Percentiles rank a stretch among this genome's conserved stretches.
phyloP scores from a whole-genome alignment of 306 rosid species.

The Phaseolus lunatus region DNA sequence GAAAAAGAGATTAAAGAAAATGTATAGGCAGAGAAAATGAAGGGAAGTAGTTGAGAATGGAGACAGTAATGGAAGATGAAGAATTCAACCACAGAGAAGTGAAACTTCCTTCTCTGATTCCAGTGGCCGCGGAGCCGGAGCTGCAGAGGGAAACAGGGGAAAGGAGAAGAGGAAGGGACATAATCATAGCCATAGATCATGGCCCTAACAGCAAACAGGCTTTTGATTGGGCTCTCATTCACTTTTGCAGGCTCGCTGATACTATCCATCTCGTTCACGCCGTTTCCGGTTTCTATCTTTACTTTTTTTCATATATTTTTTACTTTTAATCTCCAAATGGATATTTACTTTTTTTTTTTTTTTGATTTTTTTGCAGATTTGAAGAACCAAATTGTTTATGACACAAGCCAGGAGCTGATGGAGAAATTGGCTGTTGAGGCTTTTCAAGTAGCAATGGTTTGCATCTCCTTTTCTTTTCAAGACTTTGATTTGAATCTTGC shows the following conservation, averaged over 20 bases:
- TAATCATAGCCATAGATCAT: conserved; percentile 78
- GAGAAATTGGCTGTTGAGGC: conserved; percentile 88
- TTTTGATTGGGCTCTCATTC: conserved; percentile 90
- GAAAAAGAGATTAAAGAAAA: too few relatives aligned
- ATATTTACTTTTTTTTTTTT: neutral
- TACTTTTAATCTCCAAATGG: neutral
- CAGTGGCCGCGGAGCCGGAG: conserved; percentile 62
- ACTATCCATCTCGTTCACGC: conserved; percentile 85
- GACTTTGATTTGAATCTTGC: neutral
- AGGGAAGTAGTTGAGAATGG: conserved; percentile 46
- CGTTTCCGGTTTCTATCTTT: conserved; percentile 64
- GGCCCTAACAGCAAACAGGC: conserved; percentile 84
- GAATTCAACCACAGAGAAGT: conserved; percentile 83
- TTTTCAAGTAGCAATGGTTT: conserved; percentile 72
- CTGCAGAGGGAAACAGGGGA: conserved; percentile 75
- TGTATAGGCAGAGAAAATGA: too few relatives aligned
- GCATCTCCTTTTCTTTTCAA: neutral
- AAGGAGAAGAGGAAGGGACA: conserved; percentile 77
- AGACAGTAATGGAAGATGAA: conserved; percentile 71
- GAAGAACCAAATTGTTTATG: conserved; percentile 66
- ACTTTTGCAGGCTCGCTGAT: conserved; percentile 78
- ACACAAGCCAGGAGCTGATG: conserved; percentile 68
- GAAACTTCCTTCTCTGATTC: conserved; percentile 57
- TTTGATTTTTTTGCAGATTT: conserved; percentile 48
- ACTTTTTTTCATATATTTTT: too few relatives aligned